phyloP scores from a whole-genome alignment of 139 green algal species.

The Diplosphaera chodatii region DNA sequence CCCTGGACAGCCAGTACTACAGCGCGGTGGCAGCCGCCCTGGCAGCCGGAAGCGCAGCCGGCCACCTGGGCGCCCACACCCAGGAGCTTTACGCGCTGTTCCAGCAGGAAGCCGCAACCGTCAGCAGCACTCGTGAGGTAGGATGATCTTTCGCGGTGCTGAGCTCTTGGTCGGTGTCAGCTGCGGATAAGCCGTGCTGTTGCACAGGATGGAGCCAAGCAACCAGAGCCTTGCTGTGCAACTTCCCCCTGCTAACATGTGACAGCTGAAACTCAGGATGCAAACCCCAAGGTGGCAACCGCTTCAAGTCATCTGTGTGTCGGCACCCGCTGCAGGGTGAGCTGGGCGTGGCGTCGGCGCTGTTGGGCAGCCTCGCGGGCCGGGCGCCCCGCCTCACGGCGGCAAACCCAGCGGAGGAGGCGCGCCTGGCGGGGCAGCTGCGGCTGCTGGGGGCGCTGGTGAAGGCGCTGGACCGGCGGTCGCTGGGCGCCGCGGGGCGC shows the following conservation, averaged over 20 bases:
- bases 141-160: neutral
- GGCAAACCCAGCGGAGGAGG: neutral
- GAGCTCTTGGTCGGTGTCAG: too few species aligned
- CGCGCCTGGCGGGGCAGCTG: constrained; percentile 19
- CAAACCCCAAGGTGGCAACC: too few species aligned
- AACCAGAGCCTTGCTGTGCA: too few species aligned
- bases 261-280: too few species aligned
- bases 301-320: too few species aligned
- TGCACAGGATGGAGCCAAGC: too few species aligned
- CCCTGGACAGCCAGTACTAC: too few species aligned
- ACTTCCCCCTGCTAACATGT: too few species aligned
- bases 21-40: too few species aligned
- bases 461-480: constrained; percentile 31
- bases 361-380: constrained; percentile 13
- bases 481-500: constrained; percentile 16
- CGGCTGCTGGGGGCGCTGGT: constrained; percentile 23
- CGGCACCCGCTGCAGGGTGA: constrained; percentile 3
- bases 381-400: constrained; percentile 3
- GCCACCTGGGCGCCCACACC: neutral
- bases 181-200: too few species aligned
- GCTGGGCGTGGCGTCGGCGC: neutral
- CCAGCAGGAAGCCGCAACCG: neutral
- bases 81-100: neutral
- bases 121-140: neutral
- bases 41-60: too few species aligned